Evolutionary conservation across 345 rosid genomes (phyloP).

Genomic region (Hibiscus tridactylites): DNA sequence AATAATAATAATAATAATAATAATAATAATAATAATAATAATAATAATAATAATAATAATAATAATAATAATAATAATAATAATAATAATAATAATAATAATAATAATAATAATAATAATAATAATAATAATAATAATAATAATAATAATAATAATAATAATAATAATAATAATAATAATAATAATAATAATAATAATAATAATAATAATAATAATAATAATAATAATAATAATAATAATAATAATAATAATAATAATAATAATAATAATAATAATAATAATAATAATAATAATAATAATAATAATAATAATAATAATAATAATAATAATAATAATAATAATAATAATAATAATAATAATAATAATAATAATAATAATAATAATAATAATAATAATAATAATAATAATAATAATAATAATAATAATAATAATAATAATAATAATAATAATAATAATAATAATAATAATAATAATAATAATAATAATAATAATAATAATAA

Average conservation of each 20-base stretch:
- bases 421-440: neutral
- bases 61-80: neutral
- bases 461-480: neutral
- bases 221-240: neutral
- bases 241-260: neutral
- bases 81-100: neutral
- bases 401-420: neutral
- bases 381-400: neutral
- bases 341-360: neutral
- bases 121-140: neutral
- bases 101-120: neutral
- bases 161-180: neutral
- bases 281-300: neutral
- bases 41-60: neutral
- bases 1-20: neutral
- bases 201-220: neutral
- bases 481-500: neutral
- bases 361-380: neutral
- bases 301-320: neutral
- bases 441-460: neutral
- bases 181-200: neutral
- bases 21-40: neutral
- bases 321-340: neutral
- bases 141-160: neutral
- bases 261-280: neutral